Evolutionary conservation across 2,329 filamentous ascomycete species (phyloP), one percentile per base, ranked within the genome.

Genomic region (Diaporthe humulicola): DNA sequence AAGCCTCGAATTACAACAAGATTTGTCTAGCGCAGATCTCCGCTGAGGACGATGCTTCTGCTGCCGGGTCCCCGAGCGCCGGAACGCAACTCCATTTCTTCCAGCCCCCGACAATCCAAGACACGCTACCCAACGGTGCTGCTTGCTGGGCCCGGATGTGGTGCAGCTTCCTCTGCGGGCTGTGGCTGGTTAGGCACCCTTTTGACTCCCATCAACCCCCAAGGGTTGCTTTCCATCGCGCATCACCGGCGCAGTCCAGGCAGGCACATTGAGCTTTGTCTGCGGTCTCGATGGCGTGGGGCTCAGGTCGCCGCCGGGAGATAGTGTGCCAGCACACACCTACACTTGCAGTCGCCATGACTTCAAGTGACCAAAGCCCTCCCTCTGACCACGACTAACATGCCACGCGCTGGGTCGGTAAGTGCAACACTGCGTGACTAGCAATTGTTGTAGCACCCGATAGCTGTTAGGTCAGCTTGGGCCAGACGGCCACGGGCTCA

Each of bases 361-460:
- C 45, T 38, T 50, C 54, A 60, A 19, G 19, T 52, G 30, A 71
- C 38, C 42, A 25, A n/a, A 52, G 17, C 10, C 9, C 15, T n/a
- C 30, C 61, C n/a, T 33, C 22, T 14, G 33, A 38, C 33, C 15
- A 38, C 45, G 45, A 67, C 45, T 28, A 52, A 52, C 48, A 17
- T 25, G 25, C 64, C 22, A 28, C 45, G 33, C 45, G 22, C 42
- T 36, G 33, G 40, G 57, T 71, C 54, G 40, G 42, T 50, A 60
- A 71, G 42, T 71, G 56, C 70, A 71, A 71, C 56, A 61, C 45
- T 71, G 70, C 70, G 42, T 71, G 56, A 50, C 54, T 71, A 71
- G 54, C 28, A 38, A 61, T 58, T 40, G 33, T 36, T 48, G 56
- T 61, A 60, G 70, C 58, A 45, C 64, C 33, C 45, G 64, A 67